phyloP scores from a whole-genome alignment of 1,284 basidiomycete species.

The Prillingera fragicola region DNA sequence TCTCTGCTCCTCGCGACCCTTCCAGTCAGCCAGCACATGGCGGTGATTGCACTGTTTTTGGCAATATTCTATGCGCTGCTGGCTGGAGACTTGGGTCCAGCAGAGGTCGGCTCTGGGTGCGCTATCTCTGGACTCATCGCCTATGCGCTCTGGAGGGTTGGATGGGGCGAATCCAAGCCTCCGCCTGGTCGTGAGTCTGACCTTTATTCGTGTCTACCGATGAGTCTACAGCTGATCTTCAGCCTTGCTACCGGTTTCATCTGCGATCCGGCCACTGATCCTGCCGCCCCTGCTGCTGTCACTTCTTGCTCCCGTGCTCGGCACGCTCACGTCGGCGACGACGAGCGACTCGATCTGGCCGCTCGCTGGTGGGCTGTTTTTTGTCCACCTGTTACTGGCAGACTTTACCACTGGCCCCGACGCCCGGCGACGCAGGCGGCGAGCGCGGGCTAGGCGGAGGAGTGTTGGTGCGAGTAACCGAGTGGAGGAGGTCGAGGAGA shows the following conservation, averaged over 20 bases:
- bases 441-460: constrained; percentile 2
- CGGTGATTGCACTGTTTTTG: constrained; percentile 73
- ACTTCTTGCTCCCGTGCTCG: constrained; percentile 82
- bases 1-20: constrained; percentile 67
- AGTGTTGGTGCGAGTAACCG: constrained; percentile 10
- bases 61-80: constrained; percentile 70
- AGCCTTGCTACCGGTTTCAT: constrained; percentile 50
- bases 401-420: constrained; percentile 56
- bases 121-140: constrained; percentile 59
- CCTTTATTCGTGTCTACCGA: background rate
- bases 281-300: constrained; percentile 82
- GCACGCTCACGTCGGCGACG: constrained; percentile 87
- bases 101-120: constrained; percentile 63
- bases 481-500: constrained; percentile 25
- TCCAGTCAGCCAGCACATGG: constrained; percentile 77
- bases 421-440: constrained; percentile 22
- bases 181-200: constrained; percentile 7
- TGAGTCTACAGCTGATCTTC: constrained; percentile 27
- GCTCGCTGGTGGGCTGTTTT: constrained; percentile 63
- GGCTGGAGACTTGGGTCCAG: constrained; percentile 60
- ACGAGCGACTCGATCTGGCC: constrained; percentile 98
- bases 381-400: constrained; percentile 59
- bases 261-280: constrained; percentile 52
- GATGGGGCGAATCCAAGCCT: constrained; percentile 7
- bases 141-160: constrained; percentile 57